Base-by-base conservation (phyloP, 805 yeast species). In the Nakazawaea peltata region DNA sequence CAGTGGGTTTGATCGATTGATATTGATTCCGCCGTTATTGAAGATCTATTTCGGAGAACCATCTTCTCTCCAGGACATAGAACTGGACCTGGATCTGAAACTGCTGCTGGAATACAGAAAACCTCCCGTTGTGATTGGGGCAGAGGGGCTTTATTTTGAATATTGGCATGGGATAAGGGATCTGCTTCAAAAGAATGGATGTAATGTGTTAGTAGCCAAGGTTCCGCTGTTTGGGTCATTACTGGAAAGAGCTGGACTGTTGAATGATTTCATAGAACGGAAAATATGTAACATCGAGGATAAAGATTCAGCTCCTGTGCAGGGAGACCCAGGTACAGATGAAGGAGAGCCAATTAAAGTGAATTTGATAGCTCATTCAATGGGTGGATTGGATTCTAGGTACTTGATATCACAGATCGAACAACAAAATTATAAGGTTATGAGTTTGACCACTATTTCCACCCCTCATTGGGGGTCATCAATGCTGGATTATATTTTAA, bases 381-480 rank as follows among this genome's bases (percentile, higher is more conserved):
- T 87, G 96, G 97, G 97, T 4, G 97, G 97, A 0, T 59, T 87
- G 21, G 96, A 88, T 50, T 74, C 87, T 23, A 60, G 97, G 34
- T 84, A 77, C 50, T 55, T 88, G 44, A 81, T 86, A 2, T 67
- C 83, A 1, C 61, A 69, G 32, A 51, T 81, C 3, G 55, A 63
- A 32, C 59, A 66, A 18, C 51, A 59, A 24, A 57, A 66, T 28
- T 79, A 74, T 45, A 60, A 74, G 44, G 81, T 88, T 7, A 74
- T 67, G 2, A 81, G 92, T 28, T 59, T 87, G 19, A 86, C 96
- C 1, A 87, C 97, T 0, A 66, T 87, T 0, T 74, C 92, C 0
- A 84, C 96, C 0, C 97, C 97, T 0, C 97, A 87, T 58, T 73
- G 68, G 36, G 97, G 97, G 0, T 76, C 94, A 0, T 81, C 79